Evolutionary conservation across 768 basidiomycete genomes (phyloP).

Genomic region (Chiua virens): DNA sequence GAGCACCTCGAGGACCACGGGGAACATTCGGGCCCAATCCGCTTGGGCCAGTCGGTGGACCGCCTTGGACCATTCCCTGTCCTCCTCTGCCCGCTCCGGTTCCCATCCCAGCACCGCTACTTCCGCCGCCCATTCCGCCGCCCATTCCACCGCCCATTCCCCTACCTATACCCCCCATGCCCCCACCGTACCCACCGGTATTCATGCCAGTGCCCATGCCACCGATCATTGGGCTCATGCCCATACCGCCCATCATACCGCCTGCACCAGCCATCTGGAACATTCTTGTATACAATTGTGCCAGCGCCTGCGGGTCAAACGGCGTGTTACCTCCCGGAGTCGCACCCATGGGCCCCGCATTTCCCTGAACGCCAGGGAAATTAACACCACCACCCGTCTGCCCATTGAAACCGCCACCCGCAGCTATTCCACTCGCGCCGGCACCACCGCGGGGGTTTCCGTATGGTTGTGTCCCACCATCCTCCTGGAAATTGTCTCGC

Average conservation of each 20-base stretch:
- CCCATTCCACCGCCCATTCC: conserved; percentile 41
- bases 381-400: conserved; percentile 35
- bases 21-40: conserved; percentile 61
- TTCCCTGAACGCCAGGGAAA: conserved; percentile 31
- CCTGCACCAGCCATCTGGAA: conserved; percentile 75
- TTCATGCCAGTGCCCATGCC: conserved; percentile 35
- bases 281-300: conserved; percentile 94
- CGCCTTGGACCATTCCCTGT: conserved; percentile 40
- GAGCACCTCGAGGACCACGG: conserved; percentile 61
- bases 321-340: conserved; percentile 51
- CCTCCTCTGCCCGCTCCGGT: conserved; percentile 43
- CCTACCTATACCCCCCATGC: conserved; percentile 39
- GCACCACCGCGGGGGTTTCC: conserved; percentile 2
- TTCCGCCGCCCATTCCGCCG: conserved; percentile 40
- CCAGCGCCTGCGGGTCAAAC: conserved; percentile 92
- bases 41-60: conserved; percentile 35
- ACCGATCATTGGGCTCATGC: conserved; percentile 38
- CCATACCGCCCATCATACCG: conserved; percentile 43
- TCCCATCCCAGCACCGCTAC: conserved; percentile 38
- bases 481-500: conserved; percentile 63
- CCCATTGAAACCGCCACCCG: conserved; percentile 29
- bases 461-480: conserved; percentile 27
- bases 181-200: conserved; percentile 36
- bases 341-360: conserved; percentile 24
- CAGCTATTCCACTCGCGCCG: conserved; percentile 11